Evolutionary conservation across 2,329 filamentous ascomycete genomes (phyloP).

Genomic region (Colletotrichum spinosum): DNA sequence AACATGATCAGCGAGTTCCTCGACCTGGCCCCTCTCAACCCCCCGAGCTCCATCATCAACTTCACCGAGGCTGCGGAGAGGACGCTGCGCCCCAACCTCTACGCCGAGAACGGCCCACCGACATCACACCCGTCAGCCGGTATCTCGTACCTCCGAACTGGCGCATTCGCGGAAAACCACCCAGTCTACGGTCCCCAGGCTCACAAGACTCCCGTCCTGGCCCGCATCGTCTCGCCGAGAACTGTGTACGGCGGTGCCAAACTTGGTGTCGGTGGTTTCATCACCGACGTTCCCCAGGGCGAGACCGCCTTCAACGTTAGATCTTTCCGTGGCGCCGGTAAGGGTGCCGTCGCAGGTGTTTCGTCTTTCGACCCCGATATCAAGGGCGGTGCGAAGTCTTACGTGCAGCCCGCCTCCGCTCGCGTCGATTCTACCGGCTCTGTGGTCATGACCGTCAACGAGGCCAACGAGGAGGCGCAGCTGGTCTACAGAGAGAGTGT

Average conservation of each 20-base stretch:
- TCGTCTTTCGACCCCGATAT: constrained; percentile 58
- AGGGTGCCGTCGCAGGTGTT: constrained; percentile 47
- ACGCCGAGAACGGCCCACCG: constrained; percentile 66
- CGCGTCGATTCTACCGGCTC: constrained; percentile 63
- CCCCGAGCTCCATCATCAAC: constrained; percentile 44
- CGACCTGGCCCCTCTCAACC: constrained; percentile 67
- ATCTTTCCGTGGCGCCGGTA: constrained; percentile 19
- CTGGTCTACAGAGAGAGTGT: constrained; percentile 60
- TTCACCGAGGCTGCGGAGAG: constrained; percentile 41
- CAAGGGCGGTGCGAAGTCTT: constrained; percentile 66
- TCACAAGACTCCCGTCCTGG: constrained; percentile 59
- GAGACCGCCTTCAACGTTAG: constrained; percentile 56
- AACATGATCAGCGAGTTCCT: constrained; percentile 69
- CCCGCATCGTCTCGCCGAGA: constrained; percentile 63
- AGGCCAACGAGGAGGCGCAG: constrained; percentile 51
- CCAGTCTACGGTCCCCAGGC: constrained; percentile 70
- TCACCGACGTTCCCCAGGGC: constrained; percentile 55
- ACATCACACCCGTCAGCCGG: constrained; percentile 72
- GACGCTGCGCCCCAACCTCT: constrained; percentile 52
- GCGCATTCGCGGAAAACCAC: constrained; percentile 68
- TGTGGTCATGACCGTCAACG: constrained; percentile 57
- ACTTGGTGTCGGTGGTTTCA: constrained; percentile 67
- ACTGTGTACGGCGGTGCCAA: constrained; percentile 49
- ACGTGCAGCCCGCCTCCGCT: constrained; percentile 58
- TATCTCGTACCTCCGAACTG: constrained; percentile 70